phyloP scores from a whole-genome alignment of 2,329 filamentous ascomycete species.

The Tolypocladium endophyticum region DNA sequence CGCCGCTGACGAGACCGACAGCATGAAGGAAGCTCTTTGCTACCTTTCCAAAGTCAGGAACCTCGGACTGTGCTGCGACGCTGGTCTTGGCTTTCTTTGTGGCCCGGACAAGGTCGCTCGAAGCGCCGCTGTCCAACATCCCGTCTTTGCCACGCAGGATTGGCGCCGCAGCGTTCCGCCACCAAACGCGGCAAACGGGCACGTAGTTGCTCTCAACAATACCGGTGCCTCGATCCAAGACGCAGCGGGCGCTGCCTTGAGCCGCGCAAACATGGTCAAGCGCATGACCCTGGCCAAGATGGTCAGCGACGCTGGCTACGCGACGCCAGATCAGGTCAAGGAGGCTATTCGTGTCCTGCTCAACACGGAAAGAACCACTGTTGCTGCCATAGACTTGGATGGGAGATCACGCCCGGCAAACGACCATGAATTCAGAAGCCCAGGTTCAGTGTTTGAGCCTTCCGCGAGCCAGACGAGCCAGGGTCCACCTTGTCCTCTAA shows the following conservation, averaged over 20 bases:
- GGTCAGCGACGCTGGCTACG: slow-evolving; percentile 25
- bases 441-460: neutral
- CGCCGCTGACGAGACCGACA: slow-evolving; percentile 51
- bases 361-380: slow-evolving; percentile 19
- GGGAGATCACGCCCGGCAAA: slow-evolving; percentile 10
- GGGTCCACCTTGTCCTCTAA: slow-evolving; percentile 21
- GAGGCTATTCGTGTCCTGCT: slow-evolving; percentile 25
- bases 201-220: slow-evolving; percentile 9
- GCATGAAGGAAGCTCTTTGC: slow-evolving; percentile 50
- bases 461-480: neutral
- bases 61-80: slow-evolving; percentile 57
- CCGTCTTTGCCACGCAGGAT: slow-evolving; percentile 23
- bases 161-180: slow-evolving; percentile 9
- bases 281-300: slow-evolving; percentile 23
- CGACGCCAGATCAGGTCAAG: slow-evolving; percentile 12
- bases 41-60: slow-evolving; percentile 46
- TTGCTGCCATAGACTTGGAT: slow-evolving; percentile 21
- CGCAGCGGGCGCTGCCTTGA: slow-evolving; percentile 6
- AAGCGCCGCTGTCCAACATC: slow-evolving; percentile 23
- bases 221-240: slow-evolving; percentile 12
- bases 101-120: slow-evolving; percentile 47
- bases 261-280: slow-evolving; percentile 18
- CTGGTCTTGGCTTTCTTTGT: slow-evolving; percentile 55
- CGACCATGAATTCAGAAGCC: neutral
- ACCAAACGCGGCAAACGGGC: neutral